These are phyloP conservation scores for Psilocybe tampanensis DNA, from an alignment of 768 basidiomycete genomes.

Conservation along the genomic window DNA sequence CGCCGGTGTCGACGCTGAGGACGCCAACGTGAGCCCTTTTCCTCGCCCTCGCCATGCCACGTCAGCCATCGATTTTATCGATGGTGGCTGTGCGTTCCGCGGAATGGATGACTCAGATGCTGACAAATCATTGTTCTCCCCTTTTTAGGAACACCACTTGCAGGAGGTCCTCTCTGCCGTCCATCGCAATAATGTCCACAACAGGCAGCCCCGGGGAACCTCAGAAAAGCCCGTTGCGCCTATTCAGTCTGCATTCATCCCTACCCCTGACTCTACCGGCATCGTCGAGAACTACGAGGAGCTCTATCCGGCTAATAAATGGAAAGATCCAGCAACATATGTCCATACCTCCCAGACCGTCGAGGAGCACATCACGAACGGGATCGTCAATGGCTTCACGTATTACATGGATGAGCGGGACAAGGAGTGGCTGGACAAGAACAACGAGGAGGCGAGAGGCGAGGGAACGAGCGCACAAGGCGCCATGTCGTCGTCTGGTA, in stretches of 20 bases:
- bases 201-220: slow-evolving; percentile 31
- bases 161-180: slow-evolving; percentile 52
- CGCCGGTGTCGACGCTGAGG: slow-evolving; percentile 90
- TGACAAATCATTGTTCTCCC: slow-evolving; percentile 33
- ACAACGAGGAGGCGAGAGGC: slow-evolving; percentile 83
- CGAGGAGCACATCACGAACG: slow-evolving; percentile 69
- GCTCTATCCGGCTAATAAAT: slow-evolving; percentile 68
- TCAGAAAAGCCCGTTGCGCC: slow-evolving; percentile 33
- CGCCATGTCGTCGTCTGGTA: slow-evolving; percentile 54
- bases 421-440: slow-evolving; percentile 91
- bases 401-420: slow-evolving; percentile 98
- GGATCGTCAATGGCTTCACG: slow-evolving; percentile 73
- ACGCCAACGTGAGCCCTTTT: slow-evolving; percentile 81
- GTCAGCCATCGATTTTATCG: slow-evolving; percentile 34
- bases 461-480: slow-evolving; percentile 85
- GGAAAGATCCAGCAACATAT: slow-evolving; percentile 79
- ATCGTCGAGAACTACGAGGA: slow-evolving; percentile 76
- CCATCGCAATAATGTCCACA: slow-evolving; percentile 34
- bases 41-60: slow-evolving; percentile 36
- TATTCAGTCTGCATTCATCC: slow-evolving; percentile 74
- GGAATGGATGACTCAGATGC: slow-evolving; percentile 48
- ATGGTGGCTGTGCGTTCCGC: slow-evolving; percentile 52
- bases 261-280: slow-evolving; percentile 89
- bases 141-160: slow-evolving; percentile 54
- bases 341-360: slow-evolving; percentile 83